Evolutionary conservation across 2,329 filamentous ascomycete species (phyloP).

Genomic region (Phaeophleospora eucalypticola): DNA sequence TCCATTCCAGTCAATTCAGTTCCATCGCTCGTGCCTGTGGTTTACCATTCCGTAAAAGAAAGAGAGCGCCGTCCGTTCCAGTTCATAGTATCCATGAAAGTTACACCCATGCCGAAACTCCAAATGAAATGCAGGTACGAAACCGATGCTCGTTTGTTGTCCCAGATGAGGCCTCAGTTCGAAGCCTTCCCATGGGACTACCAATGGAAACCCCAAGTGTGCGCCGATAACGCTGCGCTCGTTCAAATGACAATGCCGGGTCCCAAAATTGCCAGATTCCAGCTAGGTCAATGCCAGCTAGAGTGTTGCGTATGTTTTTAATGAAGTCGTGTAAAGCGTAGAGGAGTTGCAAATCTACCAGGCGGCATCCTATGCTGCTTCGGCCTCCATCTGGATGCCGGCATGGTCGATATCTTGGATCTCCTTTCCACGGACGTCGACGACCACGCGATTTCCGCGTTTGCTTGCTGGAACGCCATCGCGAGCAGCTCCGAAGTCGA

Average conservation of each 20-base stretch:
- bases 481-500: constrained; percentile 91
- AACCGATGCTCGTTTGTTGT: neutral
- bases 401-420: constrained; percentile 30
- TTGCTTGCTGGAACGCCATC: constrained; percentile 76
- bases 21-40: too few species aligned
- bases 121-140: neutral
- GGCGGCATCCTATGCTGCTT: constrained; percentile 6
- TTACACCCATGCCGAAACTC: neutral
- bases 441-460: constrained; percentile 70
- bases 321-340: neutral
- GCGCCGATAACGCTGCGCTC: neutral
- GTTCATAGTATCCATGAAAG: too few species aligned
- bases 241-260: neutral
- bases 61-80: too few species aligned
- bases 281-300: too few species aligned
- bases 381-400: neutral
- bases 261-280: too few species aligned
- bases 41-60: neutral
- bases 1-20: neutral
- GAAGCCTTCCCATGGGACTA: too few species aligned
- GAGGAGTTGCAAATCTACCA: neutral
- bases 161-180: too few species aligned
- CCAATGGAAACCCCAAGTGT: neutral
- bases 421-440: constrained; percentile 38
- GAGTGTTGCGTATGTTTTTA: too few species aligned